Evolutionary conservation across 805 yeast species (phyloP), one percentile per base, ranked within the genome.

Genomic region (Yamadazyma nakazawae): DNA sequence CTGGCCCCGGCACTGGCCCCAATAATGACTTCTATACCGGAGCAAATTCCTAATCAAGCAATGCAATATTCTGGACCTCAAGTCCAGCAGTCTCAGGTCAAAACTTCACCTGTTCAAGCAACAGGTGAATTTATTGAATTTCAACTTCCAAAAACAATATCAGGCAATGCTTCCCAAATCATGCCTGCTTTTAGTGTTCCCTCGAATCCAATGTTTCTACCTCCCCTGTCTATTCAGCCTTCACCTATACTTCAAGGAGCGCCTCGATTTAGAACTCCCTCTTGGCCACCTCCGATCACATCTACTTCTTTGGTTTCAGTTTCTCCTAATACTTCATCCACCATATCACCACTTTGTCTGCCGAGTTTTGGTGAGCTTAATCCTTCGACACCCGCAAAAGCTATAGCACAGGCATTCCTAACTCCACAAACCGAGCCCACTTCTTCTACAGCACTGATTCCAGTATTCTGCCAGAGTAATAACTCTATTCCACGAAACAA

Each of bases 381-480:
- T 28, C 32, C 32, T 9, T 28, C 32, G 11, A 28, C 32, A 28
- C 32, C 32, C n/a, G 32, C 32, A 28, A 28, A 9, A 13, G 16
- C 17, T 13, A 14, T 21, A 18, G 19, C 41, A 26, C 41, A 38
- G 11, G 36, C 40, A 7, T 36, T 45, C 25, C 40, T 40, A 9
- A 45, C 48, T 17, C 48, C 48, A 8, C 43, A 45, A 32, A 45
- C 43, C 2, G 48, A 45, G 13, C 40, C 40, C 2, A 16, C 34
- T 13, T 19, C 24, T n/a, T 8, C 38, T 2, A 25, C 31, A 6
- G 19, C 28, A 9, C 17, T 13, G 26, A 14, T 19, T 2, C 30
- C 12, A 16, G 25, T 16, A 5, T 31, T 32, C 21, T 5, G 3
- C 8, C 16, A 11, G 2, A 19, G 40, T 4, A 35, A 37, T n/a